Percentiles rank a stretch among this genome's conserved stretches.
Evolutionary conservation across 139 green algal species (phyloP).

Genomic region (Zygnema cylindricum): DNA sequence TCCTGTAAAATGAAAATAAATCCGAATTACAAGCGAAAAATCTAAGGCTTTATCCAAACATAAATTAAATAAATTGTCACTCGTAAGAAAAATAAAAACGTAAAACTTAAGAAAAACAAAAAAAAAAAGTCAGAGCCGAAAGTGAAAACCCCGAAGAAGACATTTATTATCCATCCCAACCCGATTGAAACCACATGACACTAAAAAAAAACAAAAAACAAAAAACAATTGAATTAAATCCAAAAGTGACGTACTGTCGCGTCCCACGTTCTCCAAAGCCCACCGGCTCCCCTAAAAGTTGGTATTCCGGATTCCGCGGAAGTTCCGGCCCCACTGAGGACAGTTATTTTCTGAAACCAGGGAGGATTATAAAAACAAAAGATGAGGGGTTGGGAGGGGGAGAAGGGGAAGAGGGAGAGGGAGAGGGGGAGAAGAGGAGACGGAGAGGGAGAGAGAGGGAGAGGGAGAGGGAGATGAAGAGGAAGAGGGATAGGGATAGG

Average conservation of each 20-base stretch:
- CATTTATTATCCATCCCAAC: too few species aligned
- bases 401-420: neutral
- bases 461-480: neutral
- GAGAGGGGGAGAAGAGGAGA: neutral
- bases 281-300: conserved; percentile 66
- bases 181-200: too few species aligned
- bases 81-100: too few species aligned
- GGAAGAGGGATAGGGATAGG: conserved; percentile 25
- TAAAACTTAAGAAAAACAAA: too few species aligned
- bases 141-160: too few species aligned
- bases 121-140: too few species aligned
- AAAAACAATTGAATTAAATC: neutral
- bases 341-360: conserved; percentile 35
- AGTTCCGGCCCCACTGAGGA: conserved; percentile 60
- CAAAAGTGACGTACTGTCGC: conserved; percentile 40
- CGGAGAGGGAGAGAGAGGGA: neutral
- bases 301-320: conserved; percentile 67
- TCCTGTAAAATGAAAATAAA: too few species aligned
- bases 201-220: neutral
- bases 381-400: neutral
- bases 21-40: too few species aligned
- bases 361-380: neutral
- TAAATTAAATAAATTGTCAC: too few species aligned
- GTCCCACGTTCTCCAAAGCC: conserved; percentile 67
- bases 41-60: too few species aligned